Evolutionary conservation across 805 yeast species (phyloP).

Genomic region (Lipomyces chichibuensis): DNA sequence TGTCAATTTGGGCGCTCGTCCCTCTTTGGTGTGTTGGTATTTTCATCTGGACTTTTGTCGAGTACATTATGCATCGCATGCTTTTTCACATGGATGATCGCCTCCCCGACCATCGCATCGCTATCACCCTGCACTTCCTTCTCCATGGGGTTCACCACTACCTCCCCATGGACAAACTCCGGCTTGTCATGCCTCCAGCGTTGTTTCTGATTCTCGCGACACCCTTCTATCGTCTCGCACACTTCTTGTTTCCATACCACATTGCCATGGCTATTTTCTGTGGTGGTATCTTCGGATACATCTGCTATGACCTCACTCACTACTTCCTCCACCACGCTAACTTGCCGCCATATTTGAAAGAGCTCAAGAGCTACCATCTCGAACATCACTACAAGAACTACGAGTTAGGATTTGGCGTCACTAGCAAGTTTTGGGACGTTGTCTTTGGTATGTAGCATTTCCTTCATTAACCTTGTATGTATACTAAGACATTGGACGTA

Average conservation of each 20-base stretch:
- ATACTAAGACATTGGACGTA: background rate
- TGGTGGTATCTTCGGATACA: constrained; percentile 94
- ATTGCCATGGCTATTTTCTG: constrained; percentile 91
- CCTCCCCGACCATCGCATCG: constrained; percentile 77
- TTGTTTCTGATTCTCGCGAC: constrained; percentile 68
- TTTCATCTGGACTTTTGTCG: constrained; percentile 90
- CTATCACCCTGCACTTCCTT: constrained; percentile 81
- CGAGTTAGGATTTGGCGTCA: constrained; percentile 96
- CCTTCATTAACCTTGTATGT: background rate
- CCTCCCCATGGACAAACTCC: constrained; percentile 91
- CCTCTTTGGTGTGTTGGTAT: constrained; percentile 77
- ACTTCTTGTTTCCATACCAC: constrained; percentile 73
- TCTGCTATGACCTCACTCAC: constrained; percentile 90
- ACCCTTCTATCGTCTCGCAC: constrained; percentile 83
- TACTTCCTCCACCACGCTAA: constrained; percentile 86
- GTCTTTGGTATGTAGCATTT: constrained; percentile 63
- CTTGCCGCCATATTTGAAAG: constrained; percentile 76
- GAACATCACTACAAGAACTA: constrained; percentile 98
- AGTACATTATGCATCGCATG: constrained; percentile 85
- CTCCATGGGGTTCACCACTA: constrained; percentile 97
- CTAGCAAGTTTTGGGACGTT: constrained; percentile 89
- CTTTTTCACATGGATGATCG: constrained; percentile 88
- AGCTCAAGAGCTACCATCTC: constrained; percentile 84
- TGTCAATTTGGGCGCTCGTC: constrained; percentile 52
- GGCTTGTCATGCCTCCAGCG: constrained; percentile 97